Conservation (phyloP, 495 filamentous ascomycete genomes). For the Aspergillus conjunctus region DNA sequence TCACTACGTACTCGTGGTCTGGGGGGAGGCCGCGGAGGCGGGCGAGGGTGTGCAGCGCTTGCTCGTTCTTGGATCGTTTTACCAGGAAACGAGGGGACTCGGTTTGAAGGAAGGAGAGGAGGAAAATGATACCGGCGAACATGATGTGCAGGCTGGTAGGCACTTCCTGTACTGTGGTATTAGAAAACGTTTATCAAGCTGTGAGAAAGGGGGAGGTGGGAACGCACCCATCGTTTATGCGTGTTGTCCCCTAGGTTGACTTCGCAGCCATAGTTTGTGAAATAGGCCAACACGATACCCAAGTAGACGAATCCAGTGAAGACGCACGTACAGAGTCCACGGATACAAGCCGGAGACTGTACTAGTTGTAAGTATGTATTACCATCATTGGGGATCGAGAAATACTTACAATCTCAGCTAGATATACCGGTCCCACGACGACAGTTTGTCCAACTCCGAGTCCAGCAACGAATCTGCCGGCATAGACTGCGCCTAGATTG, state of each 20-base stretch:
- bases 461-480: conserved; percentile 67
- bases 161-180: conserved; percentile 52
- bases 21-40: conserved; percentile 44
- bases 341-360: conserved; percentile 58
- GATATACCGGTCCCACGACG: conserved; percentile 61
- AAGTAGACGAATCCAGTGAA: conserved; percentile 61
- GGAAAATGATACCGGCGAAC: conserved; percentile 67
- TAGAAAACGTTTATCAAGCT: conserved; percentile 25
- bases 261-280: conserved; percentile 57
- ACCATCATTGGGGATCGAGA: neutral
- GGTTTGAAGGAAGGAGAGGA: conserved; percentile 63
- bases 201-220: conserved; percentile 9
- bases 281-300: conserved; percentile 53
- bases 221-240: conserved; percentile 58
- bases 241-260: conserved; percentile 58
- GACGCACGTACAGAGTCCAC: conserved; percentile 69
- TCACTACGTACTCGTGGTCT: conserved; percentile 49
- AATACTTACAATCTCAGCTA: conserved; percentile 49
- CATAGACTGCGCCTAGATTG: conserved; percentile 63
- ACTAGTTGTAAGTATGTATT: neutral
- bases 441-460: conserved; percentile 69
- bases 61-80: conserved; percentile 55
- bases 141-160: conserved; percentile 72
- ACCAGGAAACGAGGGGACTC: conserved; percentile 67
- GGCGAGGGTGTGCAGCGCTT: conserved; percentile 50